Conservation (phyloP, 2,329 filamentous ascomycete genomes). For the Xylaria multiplex region DNA sequence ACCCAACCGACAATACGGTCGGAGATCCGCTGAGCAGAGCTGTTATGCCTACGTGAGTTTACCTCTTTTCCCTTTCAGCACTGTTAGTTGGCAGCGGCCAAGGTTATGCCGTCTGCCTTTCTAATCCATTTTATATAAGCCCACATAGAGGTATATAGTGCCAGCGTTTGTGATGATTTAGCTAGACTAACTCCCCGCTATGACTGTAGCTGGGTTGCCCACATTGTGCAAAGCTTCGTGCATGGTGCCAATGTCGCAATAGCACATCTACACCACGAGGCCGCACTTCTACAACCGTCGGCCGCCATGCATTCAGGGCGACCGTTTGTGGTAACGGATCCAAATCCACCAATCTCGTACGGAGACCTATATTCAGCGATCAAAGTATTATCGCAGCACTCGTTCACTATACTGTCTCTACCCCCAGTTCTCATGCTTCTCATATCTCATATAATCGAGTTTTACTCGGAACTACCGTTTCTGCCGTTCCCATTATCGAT, state of each 20-base stretch:
- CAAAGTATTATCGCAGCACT: constrained; percentile 50
- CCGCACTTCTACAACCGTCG: constrained; percentile 48
- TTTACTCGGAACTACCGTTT: constrained; percentile 49
- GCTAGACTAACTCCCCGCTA: constrained; percentile 15
- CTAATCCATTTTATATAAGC: neutral
- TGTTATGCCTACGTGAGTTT: constrained; percentile 56
- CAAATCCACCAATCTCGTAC: constrained; percentile 54
- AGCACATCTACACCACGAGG: constrained; percentile 55
- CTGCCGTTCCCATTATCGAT: constrained; percentile 38
- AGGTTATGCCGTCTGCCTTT: neutral
- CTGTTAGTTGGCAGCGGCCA: neutral
- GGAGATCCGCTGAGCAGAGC: constrained; percentile 54
- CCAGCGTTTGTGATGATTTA: neutral
- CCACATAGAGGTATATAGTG: neutral
- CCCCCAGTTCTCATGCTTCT: constrained; percentile 52
- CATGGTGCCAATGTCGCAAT: constrained; percentile 56
- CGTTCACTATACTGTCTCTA: constrained; percentile 48
- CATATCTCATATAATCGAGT: constrained; percentile 51
- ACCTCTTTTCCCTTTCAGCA: neutral
- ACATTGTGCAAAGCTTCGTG: constrained; percentile 54
- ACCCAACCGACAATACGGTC: constrained; percentile 59
- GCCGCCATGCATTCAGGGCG: constrained; percentile 50
- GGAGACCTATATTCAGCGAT: constrained; percentile 52
- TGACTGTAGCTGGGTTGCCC: constrained; percentile 50
- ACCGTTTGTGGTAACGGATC: constrained; percentile 56